Percentiles rank a stretch among this genome's conserved stretches.
These are phyloP conservation scores for Plasmodium blacklocki DNA, from an alignment of 169 alveolate genomes.

Conservation along the genomic window DNA sequence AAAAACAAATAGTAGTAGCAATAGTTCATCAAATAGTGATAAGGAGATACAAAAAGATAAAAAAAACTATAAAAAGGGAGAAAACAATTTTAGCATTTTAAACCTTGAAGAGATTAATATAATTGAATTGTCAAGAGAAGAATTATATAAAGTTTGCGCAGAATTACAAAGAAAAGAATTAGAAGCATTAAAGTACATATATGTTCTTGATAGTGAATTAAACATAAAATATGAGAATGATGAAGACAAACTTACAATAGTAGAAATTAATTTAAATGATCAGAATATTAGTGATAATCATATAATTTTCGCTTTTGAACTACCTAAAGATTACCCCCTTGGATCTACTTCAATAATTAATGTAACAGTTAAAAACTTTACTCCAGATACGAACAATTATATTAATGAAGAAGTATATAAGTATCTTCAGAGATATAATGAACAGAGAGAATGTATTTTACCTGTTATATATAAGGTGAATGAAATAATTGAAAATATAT, in stretches of 20 bases:
- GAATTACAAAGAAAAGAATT: slow-evolving; percentile 69
- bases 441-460: slow-evolving; percentile 51
- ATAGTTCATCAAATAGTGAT: slow-evolving; percentile 2
- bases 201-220: slow-evolving; percentile 58
- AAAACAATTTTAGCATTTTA: not conserved
- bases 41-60: not conserved
- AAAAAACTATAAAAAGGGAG: slow-evolving; percentile 12
- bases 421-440: slow-evolving; percentile 50
- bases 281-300: slow-evolving; percentile 39
- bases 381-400: slow-evolving; percentile 64
- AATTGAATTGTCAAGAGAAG: slow-evolving; percentile 10
- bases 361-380: slow-evolving; percentile 67
- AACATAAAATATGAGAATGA: slow-evolving; percentile 58
- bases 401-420: slow-evolving; percentile 66
- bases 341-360: slow-evolving; percentile 59
- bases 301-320: slow-evolving; percentile 64
- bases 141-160: slow-evolving; percentile 44
- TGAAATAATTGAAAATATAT: slow-evolving; percentile 70
- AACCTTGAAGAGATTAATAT: not conserved
- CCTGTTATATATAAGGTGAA: slow-evolving; percentile 53
- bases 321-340: slow-evolving; percentile 76
- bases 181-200: slow-evolving; percentile 70
- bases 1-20: not conserved
- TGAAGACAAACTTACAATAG: slow-evolving; percentile 56
- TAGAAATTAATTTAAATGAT: slow-evolving; percentile 69